phyloP scores from a whole-genome alignment of 2,329 filamentous ascomycete species.

The Aureobasidium sp. region DNA sequence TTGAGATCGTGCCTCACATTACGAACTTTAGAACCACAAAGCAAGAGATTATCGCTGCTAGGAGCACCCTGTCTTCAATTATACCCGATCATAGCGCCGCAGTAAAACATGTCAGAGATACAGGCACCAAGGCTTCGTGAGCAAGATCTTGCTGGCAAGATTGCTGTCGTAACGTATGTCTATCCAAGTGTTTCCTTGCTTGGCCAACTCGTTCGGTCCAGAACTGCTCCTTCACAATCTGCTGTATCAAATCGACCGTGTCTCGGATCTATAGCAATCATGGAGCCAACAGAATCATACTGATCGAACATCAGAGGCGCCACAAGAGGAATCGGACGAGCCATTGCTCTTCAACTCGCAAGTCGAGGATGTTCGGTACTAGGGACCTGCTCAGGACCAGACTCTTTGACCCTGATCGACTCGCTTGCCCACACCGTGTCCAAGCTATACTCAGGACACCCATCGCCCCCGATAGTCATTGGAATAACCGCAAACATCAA shows the following conservation, averaged over 20 bases:
- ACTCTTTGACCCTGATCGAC: slow-evolving; percentile 25
- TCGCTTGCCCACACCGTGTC: slow-evolving; percentile 22
- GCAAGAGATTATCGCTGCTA: neutral
- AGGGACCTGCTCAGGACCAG: slow-evolving; percentile 26
- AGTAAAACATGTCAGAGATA: neutral
- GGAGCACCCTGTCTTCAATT: neutral
- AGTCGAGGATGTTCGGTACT: slow-evolving; percentile 27
- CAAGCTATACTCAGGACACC: slow-evolving; percentile 18
- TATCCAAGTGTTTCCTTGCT: neutral
- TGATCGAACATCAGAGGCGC: slow-evolving; percentile 21
- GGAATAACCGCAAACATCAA: slow-evolving; percentile 25
- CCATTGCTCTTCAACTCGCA: slow-evolving; percentile 27
- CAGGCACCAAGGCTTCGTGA: slow-evolving; percentile 13
- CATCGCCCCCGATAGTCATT: slow-evolving; percentile 18
- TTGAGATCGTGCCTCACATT: neutral
- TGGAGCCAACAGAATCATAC: neutral
- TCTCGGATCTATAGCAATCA: no score
- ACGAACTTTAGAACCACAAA: no score
- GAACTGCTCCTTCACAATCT: no score
- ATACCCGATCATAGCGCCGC: no score
- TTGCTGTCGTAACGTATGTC: slow-evolving; percentile 28
- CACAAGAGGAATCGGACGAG: slow-evolving; percentile 27
- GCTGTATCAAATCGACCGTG: no score
- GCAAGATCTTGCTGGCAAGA: slow-evolving; percentile 27
- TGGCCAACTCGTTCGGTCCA: neutral